Evolutionary conservation across 2,329 filamentous ascomycete species (phyloP), one percentile per base, ranked within the genome.

Genomic region (Xylaria arbuscula): DNA sequence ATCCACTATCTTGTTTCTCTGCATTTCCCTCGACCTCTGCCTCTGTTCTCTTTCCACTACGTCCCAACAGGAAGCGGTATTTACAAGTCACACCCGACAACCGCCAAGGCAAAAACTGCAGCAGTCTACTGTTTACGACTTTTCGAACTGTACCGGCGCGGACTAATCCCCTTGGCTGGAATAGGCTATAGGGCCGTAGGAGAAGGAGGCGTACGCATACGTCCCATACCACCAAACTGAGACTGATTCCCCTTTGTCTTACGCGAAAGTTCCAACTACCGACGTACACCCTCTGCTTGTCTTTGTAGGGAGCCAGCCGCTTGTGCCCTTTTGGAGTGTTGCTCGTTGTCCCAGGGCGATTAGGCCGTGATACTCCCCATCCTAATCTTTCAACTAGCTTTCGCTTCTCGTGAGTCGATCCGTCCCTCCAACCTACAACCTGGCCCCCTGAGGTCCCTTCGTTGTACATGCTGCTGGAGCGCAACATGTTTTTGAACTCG

Each of bases 201-300:
- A 65, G 60, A 66, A 47, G 63, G 50, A 66, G 51, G 28, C 67
- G 56, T 58, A 47, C 58, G 28, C 67, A 60, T 58, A 51, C 58
- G 57, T 13, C 55, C 48, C 53, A 53, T 67, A 57, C 58, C 24
- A 40, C 50, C 45, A 45, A 28, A 61, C 61, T 58, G 62, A 68
- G 61, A 70, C 62, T 24, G 34, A 55, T 55, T 53, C 42, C 61
- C 42, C 56, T 22, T 60, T 72, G 68, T 70, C 66, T 72, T 51
- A 70, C 65, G 57, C 62, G 24, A 51, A n/a, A 61, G 59, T n/a
- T 45, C 61, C 47, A 24, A 67, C 64, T 22, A 19, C 42, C 47
- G 53, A 59, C 34, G 36, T 54, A 28, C 60, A 17, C 34, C 55
- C 50, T 32, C 63, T 56, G 13, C 17, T 36, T 38, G 50, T 36